Percentiles rank a stretch among this genome's conserved stretches.
These are phyloP conservation scores for Polytrichum commune DNA, from an alignment of 225 moss, liverwort and hornwort genomes.

Conservation along the genomic window DNA sequence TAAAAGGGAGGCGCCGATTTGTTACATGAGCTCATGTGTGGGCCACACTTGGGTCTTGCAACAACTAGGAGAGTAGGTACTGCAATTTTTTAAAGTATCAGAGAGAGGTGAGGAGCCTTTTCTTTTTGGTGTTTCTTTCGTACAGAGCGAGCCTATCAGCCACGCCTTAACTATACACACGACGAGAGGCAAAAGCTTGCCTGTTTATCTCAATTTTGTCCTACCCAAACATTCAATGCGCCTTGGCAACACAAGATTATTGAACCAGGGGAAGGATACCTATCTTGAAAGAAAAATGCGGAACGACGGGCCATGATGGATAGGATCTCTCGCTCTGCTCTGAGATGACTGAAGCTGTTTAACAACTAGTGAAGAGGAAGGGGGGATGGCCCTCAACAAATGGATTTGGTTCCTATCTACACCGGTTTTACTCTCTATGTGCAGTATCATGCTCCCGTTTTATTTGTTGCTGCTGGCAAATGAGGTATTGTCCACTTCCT, in stretches of 20 bases:
- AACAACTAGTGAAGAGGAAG: conserved; percentile 8
- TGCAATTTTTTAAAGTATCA: conserved; percentile 1
- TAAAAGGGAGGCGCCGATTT: conserved; percentile 7
- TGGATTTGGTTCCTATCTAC: conserved; percentile 41
- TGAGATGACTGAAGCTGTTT: conserved; percentile 3
- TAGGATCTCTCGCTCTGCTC: conserved; percentile 10
- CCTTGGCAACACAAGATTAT: not conserved
- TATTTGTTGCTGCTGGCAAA: conserved; percentile 17
- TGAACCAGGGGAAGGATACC: conserved; percentile 25
- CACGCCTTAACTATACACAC: conserved; percentile 47
- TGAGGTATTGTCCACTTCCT: not conserved
- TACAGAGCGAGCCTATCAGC: conserved; percentile 27
- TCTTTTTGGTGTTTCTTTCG: conserved; percentile 15
- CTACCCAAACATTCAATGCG: conserved; percentile 10
- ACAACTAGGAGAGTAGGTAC: conserved; percentile 7
- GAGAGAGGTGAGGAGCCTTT: conserved; percentile 1
- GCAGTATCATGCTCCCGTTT: conserved; percentile 27
- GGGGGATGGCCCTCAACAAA: conserved; percentile 35
- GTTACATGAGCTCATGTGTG: conserved; percentile 22
- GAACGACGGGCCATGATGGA: conserved; percentile 21
- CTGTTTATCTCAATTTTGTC: conserved; percentile 33
- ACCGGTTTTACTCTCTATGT: conserved; percentile 16
- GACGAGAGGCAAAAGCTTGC: conserved; percentile 25
- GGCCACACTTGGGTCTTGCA: conserved; percentile 8
- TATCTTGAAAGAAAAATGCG: conserved; percentile 25